A percentile compares a stretch with the other conserved stretches of the same genome.
These are phyloP conservation scores for Populus davidiana DNA, from an alignment of 345 rosid species.

Conservation along the genomic window DNA sequence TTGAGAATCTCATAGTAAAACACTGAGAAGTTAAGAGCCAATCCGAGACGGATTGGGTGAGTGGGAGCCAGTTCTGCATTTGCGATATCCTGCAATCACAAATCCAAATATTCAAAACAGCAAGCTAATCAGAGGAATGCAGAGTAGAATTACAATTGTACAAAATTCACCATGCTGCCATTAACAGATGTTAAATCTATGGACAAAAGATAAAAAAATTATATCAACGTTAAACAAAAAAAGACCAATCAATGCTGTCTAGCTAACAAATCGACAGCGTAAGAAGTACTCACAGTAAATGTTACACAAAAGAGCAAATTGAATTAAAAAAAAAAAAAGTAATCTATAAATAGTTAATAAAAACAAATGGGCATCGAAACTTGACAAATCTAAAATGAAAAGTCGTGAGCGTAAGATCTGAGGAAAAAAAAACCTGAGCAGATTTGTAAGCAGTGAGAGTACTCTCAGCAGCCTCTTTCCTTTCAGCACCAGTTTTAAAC, in stretches of 20 bases:
- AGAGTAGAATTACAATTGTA: background rate
- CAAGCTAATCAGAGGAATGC: background rate
- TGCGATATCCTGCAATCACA: constrained; percentile 66
- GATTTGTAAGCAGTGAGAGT: constrained; percentile 82
- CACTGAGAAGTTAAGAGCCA: constrained; percentile 87
- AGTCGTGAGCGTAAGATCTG: background rate
- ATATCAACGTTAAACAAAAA: background rate
- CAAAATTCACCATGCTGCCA: background rate
- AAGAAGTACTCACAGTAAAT: background rate
- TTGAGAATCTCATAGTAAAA: constrained; percentile 89
- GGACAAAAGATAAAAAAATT: background rate
- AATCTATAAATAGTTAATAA: background rate
- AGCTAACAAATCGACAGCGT: background rate
- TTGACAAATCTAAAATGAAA: background rate
- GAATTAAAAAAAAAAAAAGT: background rate
- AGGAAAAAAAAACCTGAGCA: constrained; percentile 60
- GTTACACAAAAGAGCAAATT: background rate
- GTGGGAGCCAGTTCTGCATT: constrained; percentile 81
- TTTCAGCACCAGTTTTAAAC: constrained; percentile 75
- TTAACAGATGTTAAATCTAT: background rate
- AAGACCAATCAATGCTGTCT: background rate
- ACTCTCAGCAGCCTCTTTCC: constrained; percentile 84
- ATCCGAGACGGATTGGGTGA: constrained; percentile 85
- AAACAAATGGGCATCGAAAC: background rate
- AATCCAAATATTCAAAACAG: background rate